phyloP scores from a whole-genome alignment of 441 rosid species.

The Aquilaria agallochum region DNA sequence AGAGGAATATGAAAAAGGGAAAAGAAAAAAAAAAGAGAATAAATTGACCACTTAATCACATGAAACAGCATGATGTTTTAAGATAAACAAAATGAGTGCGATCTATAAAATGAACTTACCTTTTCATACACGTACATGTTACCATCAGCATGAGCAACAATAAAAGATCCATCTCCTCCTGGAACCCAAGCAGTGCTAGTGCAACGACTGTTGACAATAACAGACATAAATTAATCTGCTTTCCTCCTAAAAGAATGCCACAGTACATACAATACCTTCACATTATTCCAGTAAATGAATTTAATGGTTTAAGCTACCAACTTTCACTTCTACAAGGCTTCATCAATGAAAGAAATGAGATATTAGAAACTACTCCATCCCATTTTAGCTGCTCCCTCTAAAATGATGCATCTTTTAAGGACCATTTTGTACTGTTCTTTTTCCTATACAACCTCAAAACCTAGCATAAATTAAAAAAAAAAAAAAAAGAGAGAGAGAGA shows the following conservation, averaged over 20 bases:
- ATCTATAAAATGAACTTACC: conserved; percentile 40
- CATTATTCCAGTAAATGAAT: too few species aligned
- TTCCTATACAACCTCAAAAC: too few species aligned
- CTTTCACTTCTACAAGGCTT: too few species aligned
- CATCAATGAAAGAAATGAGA: too few species aligned
- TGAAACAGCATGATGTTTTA: conserved; percentile 10
- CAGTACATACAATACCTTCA: not conserved
- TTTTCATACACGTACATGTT: conserved; percentile 90
- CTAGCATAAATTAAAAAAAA: too few species aligned
- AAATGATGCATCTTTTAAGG: too few species aligned
- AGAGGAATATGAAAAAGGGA: conserved; percentile 9
- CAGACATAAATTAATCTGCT: conserved; percentile 11
- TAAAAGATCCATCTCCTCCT: conserved; percentile 91
- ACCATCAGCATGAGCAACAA: conserved; percentile 97
- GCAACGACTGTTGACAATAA: conserved; percentile 70
- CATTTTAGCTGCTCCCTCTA: too few species aligned
- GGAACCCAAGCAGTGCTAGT: conserved; percentile 90
- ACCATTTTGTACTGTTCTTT: too few species aligned
- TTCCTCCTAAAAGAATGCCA: not conserved
- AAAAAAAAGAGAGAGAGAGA: too few species aligned
- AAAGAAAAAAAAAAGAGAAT: conserved; percentile 14
- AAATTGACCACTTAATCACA: conserved; percentile 7
- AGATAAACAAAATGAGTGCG: conserved; percentile 2
- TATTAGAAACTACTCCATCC: too few species aligned
- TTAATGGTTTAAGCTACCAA: too few species aligned